phyloP scores from a whole-genome alignment of 768 basidiomycete genomes.

The Lactarius quietus region DNA sequence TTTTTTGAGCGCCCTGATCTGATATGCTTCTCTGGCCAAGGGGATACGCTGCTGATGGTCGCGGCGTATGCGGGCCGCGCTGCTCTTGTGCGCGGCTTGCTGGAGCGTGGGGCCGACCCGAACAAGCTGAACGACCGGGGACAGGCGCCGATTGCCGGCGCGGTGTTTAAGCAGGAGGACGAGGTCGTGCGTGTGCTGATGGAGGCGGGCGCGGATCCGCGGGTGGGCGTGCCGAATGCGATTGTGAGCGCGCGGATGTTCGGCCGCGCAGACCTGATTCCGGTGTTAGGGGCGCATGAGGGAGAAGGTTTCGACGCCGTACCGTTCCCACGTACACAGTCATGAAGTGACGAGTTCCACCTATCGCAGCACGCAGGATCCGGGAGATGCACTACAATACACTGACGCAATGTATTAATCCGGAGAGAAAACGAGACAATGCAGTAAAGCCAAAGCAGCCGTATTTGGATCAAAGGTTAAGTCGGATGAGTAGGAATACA shows the following conservation, averaged over 20 bases:
- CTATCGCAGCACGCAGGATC: background rate
- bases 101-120: constrained; percentile 58
- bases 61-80: constrained; percentile 69
- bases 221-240: constrained; percentile 62
- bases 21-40: constrained; percentile 33
- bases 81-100: constrained; percentile 48
- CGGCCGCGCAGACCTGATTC: constrained; percentile 51
- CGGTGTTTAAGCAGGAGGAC: constrained; percentile 69
- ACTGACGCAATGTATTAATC: background rate
- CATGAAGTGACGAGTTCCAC: background rate
- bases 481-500: background rate
- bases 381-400: background rate
- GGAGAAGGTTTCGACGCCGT: constrained; percentile 40
- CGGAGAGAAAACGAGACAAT: background rate
- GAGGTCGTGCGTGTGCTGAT: constrained; percentile 58
- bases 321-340: constrained; percentile 30
- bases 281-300: constrained; percentile 54
- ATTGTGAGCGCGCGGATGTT: constrained; percentile 71
- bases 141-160: constrained; percentile 73
- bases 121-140: constrained; percentile 67
- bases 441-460: background rate
- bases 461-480: background rate
- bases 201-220: constrained; percentile 53
- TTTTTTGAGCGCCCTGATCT: background rate
- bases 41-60: constrained; percentile 78